Percentiles rank a stretch among this genome's conserved stretches.
Evolutionary conservation across 345 rosid species (phyloP).

Genomic region (Brassica carinata): DNA sequence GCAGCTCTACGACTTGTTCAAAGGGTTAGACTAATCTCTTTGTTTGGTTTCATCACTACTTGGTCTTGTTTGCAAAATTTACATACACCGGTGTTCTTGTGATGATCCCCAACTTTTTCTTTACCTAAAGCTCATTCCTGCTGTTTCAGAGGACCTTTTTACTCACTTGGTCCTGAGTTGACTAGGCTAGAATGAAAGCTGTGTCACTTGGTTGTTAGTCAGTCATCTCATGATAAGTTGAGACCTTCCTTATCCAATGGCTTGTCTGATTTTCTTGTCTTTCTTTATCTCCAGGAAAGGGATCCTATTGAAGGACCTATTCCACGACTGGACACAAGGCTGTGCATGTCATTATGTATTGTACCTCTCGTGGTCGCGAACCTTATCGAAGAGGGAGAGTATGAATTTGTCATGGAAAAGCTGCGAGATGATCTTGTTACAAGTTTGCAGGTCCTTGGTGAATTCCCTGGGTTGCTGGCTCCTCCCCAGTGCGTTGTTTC

Average conservation of each 20-base stretch:
- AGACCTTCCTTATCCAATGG: background rate
- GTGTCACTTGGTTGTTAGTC: background rate
- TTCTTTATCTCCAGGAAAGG: slow-evolving; percentile 62
- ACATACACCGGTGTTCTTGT: background rate
- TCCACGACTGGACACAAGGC: slow-evolving; percentile 83
- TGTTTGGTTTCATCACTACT: slow-evolving; percentile 1
- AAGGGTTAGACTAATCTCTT: slow-evolving; percentile 62
- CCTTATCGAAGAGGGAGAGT: slow-evolving; percentile 86
- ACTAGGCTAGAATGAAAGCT: background rate
- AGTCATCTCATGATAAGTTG: slow-evolving; percentile 7
- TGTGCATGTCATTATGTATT: slow-evolving; percentile 82
- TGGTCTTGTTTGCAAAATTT: slow-evolving; percentile 15
- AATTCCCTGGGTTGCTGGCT: slow-evolving; percentile 78
- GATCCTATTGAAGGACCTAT: slow-evolving; percentile 92
- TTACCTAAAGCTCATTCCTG: background rate
- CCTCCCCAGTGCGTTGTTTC: slow-evolving; percentile 80
- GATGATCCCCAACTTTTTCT: background rate
- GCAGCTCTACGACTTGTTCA: slow-evolving; percentile 95
- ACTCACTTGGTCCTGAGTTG: slow-evolving; percentile 1
- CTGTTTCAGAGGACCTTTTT: background rate
- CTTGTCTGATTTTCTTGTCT: slow-evolving; percentile 19
- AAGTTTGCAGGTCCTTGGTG: slow-evolving; percentile 81
- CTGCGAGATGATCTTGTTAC: slow-evolving; percentile 61
- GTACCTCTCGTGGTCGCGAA: slow-evolving; percentile 75
- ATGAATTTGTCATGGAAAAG: slow-evolving; percentile 41